phyloP scores from a whole-genome alignment of 164 flowering plant genomes.

The Akebia trifoliata region DNA sequence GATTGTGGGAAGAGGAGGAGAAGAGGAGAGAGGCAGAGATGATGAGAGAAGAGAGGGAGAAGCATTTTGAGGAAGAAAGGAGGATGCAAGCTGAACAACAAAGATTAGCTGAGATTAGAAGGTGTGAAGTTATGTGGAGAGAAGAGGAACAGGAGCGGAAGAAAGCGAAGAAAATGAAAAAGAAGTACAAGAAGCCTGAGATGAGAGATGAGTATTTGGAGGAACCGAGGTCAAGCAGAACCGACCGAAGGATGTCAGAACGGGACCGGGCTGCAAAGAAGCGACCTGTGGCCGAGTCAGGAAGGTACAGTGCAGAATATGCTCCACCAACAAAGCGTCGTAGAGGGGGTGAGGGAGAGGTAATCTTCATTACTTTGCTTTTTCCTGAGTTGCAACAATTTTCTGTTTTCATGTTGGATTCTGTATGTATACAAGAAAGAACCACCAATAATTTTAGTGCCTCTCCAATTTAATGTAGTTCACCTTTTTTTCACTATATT shows the following conservation, averaged over 20 bases:
- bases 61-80: conserved; percentile 37
- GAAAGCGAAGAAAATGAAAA: conserved; percentile 60
- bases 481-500: no score
- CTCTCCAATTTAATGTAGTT: no score
- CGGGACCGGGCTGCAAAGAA: conserved; percentile 55
- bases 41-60: conserved; percentile 41
- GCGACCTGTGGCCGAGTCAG: conserved; percentile 44
- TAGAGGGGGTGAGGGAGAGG: conserved; percentile 95
- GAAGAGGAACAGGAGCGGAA: conserved; percentile 66
- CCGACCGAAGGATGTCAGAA: conserved; percentile 51
- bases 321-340: conserved; percentile 73
- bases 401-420: background rate
- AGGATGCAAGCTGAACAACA: conserved; percentile 49
- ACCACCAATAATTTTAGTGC: no score
- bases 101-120: conserved; percentile 43
- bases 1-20: conserved; percentile 63
- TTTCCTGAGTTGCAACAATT: background rate
- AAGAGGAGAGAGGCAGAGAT: conserved; percentile 25
- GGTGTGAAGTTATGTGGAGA: conserved; percentile 44
- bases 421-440: background rate
- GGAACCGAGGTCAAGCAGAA: conserved; percentile 42
- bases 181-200: conserved; percentile 49
- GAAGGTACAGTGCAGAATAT: conserved; percentile 41
- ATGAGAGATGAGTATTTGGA: conserved; percentile 48
- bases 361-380: conserved; percentile 16